Base-by-base conservation (phyloP, 202 grass and related monocot species). In the Brachypodium distachyon region DNA sequence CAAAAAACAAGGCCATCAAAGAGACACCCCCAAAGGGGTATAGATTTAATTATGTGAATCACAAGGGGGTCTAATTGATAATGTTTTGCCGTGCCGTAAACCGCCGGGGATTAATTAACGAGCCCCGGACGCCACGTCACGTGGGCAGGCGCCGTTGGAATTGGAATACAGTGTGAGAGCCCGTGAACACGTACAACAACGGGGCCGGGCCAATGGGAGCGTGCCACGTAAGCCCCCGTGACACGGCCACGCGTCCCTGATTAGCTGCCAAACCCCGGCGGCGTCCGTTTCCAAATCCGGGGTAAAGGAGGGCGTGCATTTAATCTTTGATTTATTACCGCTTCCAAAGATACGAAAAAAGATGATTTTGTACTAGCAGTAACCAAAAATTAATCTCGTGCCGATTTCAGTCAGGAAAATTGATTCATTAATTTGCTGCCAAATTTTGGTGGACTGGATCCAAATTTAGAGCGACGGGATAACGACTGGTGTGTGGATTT, bases 201-300 rank as follows among this genome's bases (percentile, higher is more conserved):
- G 37, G 43, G 4, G 4, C 2, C 0, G 0, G 23, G 0, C 81
- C 54, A 84, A 81, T 77, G 2, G 5, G 4, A 12, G 25, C 0
- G 0, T 10, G 47, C 81, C 81, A 41, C 47, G 23, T 84, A 55
- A 12, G 0, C 9, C 3, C 3, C 0, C 0, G 11, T 76, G 86
- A 88, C 86, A 64, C 41, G 62, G 19, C 55, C 55, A 26, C 23
- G 14, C 23, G 1, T 9, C 3, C 4, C 76, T 84, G 70, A 70
- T 84, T 84, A 71, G 86, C 76, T 23, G 13, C 23, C 46, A 6
- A 23, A 12, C 3, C 47, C 8, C 31, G 12, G 14, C 17, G 43
- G 36, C 43, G 74, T 61, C 52, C 28, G 37, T 25, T 79, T 31
- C 36, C 61, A 6, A 10, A 55, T 79, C n/a, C 0, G 26, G 49